Conservation (phyloP, 768 basidiomycete genomes). For the Chlorophyllum brunneum region DNA sequence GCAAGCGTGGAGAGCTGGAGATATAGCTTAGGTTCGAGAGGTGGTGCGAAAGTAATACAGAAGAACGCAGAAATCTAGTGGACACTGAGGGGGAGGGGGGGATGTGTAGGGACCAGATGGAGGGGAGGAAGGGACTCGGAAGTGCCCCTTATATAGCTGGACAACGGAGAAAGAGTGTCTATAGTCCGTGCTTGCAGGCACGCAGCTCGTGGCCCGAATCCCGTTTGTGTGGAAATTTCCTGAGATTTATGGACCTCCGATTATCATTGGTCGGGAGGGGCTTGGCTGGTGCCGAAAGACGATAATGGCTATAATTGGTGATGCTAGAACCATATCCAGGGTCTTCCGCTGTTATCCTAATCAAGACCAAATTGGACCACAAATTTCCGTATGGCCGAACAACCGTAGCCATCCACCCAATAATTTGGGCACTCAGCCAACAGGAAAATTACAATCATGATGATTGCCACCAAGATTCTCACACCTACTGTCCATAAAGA, state of each 20-base stretch:
- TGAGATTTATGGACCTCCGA: neutral
- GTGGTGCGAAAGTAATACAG: neutral
- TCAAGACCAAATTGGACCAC: neutral
- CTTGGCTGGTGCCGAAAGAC: constrained; percentile 5
- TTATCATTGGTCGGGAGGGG: neutral
- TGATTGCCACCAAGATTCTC: no score
- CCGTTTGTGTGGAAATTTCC: neutral
- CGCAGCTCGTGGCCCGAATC: constrained; percentile 1
- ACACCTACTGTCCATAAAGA: no score
- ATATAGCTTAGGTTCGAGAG: constrained; percentile 1
- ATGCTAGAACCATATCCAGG: neutral
- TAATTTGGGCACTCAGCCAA: neutral
- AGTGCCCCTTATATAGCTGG: constrained; percentile 20
- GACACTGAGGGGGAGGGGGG: neutral
- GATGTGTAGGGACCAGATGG: neutral
- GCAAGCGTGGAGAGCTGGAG: constrained; percentile 2
- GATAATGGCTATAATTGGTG: constrained; percentile 7
- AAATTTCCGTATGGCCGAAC: neutral
- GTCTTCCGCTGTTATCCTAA: neutral
- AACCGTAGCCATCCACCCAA: neutral
- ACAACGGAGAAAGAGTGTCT: neutral
- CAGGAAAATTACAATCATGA: no score
- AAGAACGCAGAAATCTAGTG: neutral
- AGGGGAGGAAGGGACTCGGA: neutral
- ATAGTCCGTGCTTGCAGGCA: neutral